Conservation (phyloP, 192 early-diverging fungal genomes). For the Linnemannia schmuckeri region DNA sequence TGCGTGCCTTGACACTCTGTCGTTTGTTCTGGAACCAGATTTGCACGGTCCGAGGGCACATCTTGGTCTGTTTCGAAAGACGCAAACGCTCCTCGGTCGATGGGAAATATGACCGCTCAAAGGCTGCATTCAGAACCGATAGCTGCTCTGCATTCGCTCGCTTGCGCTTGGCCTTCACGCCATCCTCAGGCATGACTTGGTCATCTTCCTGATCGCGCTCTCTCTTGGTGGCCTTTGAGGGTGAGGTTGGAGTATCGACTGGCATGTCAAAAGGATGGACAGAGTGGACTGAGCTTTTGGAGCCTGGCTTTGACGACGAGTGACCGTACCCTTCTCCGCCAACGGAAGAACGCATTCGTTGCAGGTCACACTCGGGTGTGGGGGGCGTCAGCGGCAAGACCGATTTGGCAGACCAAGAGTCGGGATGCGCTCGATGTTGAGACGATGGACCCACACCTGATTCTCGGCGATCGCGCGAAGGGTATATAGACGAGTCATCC, state of each 20-base stretch:
- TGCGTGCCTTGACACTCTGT: constrained; percentile 78
- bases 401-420: background rate
- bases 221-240: constrained; percentile 20
- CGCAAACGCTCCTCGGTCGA: constrained; percentile 83
- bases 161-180: constrained; percentile 81
- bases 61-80: constrained; percentile 83
- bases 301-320: background rate
- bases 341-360: background rate
- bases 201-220: constrained; percentile 32
- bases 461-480: background rate
- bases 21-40: constrained; percentile 99
- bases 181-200: constrained; percentile 40
- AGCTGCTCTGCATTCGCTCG: constrained; percentile 84
- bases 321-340: background rate
- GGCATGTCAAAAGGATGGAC: constrained; percentile 47
- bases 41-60: constrained; percentile 94
- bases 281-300: constrained; percentile 14
- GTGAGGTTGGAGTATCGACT: background rate
- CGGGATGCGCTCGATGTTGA: constrained; percentile 5
- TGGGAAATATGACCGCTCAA: constrained; percentile 84
- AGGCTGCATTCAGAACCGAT: constrained; percentile 80
- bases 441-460: background rate
- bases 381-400: constrained; percentile 1
- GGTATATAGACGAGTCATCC: background rate
- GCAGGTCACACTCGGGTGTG: background rate